These are phyloP conservation scores for Bacterosira constricta DNA, from an alignment of 108 stramenopile genomes.

Conservation along the genomic window DNA sequence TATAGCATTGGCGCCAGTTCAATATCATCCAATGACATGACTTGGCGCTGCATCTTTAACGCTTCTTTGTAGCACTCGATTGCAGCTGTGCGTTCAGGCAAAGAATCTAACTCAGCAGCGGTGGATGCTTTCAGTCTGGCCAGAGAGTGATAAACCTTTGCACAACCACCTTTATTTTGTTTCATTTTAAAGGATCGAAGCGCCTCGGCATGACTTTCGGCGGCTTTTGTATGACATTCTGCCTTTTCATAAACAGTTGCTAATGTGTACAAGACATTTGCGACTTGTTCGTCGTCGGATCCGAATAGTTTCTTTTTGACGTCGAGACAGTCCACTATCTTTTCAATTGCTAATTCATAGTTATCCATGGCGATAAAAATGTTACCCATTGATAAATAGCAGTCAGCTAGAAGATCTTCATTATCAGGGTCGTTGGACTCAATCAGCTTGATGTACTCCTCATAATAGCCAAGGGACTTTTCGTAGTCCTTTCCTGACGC, in stretches of 20 bases:
- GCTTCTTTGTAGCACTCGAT: constrained; percentile 49
- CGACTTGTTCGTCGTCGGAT: constrained; percentile 43
- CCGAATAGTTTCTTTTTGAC: constrained; percentile 39
- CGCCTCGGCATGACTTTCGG: constrained; percentile 26
- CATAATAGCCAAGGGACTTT: constrained; percentile 41
- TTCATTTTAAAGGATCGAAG: constrained; percentile 48
- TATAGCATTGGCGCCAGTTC: constrained; percentile 42
- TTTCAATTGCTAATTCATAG: constrained; percentile 38
- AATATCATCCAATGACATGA: constrained; percentile 42
- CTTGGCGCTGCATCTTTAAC: constrained; percentile 41
- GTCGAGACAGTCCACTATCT: constrained; percentile 32
- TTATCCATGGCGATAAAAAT: constrained; percentile 28
- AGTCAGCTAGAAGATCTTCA: constrained; percentile 34
- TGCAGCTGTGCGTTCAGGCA: constrained; percentile 31
- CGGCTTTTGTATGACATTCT: constrained; percentile 21
- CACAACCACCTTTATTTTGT: constrained; percentile 28
- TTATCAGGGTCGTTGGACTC: constrained; percentile 19
- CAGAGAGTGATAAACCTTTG: constrained; percentile 27
- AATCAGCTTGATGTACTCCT: constrained; percentile 39
- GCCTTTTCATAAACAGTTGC: constrained; percentile 43
- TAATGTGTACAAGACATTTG: constrained; percentile 29
- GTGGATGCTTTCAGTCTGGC: constrained; percentile 37
- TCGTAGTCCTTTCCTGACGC: constrained; percentile 31
- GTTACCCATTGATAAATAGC: constrained; percentile 26
- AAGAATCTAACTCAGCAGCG: constrained; percentile 15